Conservation (phyloP, 306 rosid genomes). For the Pyrus communis region DNA sequence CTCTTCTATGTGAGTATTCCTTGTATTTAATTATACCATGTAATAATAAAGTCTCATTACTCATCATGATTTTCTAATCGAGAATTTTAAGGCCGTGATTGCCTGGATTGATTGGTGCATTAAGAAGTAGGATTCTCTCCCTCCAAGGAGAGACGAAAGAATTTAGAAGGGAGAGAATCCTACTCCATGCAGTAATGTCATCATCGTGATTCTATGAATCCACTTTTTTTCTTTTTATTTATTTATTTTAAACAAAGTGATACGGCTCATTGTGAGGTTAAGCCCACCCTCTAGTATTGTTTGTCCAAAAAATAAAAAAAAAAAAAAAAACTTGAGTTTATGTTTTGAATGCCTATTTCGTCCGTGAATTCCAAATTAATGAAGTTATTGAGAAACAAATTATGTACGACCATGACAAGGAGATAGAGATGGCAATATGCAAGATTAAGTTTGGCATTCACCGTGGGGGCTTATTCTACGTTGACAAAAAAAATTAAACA, state of each 20-base stretch:
- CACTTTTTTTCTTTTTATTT: neutral
- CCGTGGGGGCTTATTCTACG: neutral
- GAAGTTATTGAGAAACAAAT: neutral
- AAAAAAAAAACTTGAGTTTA: too few relatives aligned
- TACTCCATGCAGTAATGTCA: neutral
- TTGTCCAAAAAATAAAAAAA: too few relatives aligned
- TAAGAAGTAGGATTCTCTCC: neutral
- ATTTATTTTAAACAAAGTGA: neutral
- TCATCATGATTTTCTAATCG: neutral
- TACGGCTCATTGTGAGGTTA: too few relatives aligned
- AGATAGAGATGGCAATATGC: neutral
- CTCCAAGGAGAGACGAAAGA: too few relatives aligned
- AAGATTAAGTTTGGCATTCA: neutral
- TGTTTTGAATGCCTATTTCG: neutral
- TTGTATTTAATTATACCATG: neutral
- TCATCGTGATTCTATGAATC: neutral
- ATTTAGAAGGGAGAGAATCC: too few relatives aligned
- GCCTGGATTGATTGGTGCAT: neutral
- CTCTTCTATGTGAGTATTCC: neutral
- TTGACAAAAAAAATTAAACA: neutral
- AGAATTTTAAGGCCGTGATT: neutral
- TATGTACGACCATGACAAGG: neutral
- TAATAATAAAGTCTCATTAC: neutral
- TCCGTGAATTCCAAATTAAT: neutral
- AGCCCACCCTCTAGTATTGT: too few relatives aligned